These are phyloP conservation scores for Penicillium diatomitis DNA, from an alignment of 495 filamentous ascomycete species.

Conservation along the genomic window DNA sequence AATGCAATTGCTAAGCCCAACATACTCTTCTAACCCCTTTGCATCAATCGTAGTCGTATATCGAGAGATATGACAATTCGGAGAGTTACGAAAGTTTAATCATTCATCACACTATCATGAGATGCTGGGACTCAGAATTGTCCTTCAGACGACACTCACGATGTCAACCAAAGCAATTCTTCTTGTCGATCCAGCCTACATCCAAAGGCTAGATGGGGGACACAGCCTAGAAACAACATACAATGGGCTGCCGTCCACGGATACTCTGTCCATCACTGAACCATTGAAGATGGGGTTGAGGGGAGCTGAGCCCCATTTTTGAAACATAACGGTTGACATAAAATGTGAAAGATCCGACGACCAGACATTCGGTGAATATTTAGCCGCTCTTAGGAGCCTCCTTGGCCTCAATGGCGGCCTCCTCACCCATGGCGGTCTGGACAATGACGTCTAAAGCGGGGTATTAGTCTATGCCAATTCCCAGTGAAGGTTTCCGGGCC, in stretches of 20 bases:
- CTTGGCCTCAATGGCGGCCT: conserved; percentile 87
- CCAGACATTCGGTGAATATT: conserved; percentile 18
- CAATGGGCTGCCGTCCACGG: conserved; percentile 21
- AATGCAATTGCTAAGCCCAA: neutral
- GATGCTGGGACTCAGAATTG: conserved; percentile 32
- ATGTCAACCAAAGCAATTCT: conserved; percentile 37
- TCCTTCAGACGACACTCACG: conserved; percentile 28
- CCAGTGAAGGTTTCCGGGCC: no score
- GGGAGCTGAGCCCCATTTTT: conserved; percentile 15
- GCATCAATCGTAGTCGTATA: neutral
- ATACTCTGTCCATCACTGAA: conserved; percentile 23
- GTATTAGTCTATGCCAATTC: conserved; percentile 2
- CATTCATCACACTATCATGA: conserved; percentile 42
- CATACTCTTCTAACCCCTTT: neutral
- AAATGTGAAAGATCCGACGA: conserved; percentile 19
- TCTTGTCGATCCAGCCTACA: conserved; percentile 28
- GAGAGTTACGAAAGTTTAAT: conserved; percentile 22
- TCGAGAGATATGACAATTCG: neutral
- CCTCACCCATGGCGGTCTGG: conserved; percentile 91
- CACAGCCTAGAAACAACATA: conserved; percentile 13
- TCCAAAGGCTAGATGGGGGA: conserved; percentile 27
- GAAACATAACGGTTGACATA: conserved; percentile 27
- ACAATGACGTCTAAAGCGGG: conserved; percentile 65
- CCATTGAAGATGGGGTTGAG: conserved; percentile 22
- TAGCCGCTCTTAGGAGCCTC: conserved; percentile 49